phyloP scores from a whole-genome alignment of 495 filamentous ascomycete genomes.

The Beverwykella pulmonaria region DNA sequence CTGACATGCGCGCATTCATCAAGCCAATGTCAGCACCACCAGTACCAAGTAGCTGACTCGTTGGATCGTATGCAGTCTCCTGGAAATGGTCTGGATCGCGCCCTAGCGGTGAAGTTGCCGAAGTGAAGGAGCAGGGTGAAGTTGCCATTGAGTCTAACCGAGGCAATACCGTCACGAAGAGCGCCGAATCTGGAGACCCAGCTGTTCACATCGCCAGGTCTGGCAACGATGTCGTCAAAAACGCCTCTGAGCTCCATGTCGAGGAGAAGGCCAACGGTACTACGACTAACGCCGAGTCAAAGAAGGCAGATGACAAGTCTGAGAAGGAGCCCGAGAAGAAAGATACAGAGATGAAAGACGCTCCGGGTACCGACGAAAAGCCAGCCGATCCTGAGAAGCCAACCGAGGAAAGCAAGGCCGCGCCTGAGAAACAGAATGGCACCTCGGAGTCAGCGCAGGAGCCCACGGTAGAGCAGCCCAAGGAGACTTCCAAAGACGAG shows the following conservation, averaged over 20 bases:
- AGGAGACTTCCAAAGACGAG: conserved; percentile 43
- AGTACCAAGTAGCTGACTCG: background rate
- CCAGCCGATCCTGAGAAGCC: conserved; percentile 15
- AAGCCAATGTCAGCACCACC: background rate
- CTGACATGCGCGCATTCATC: background rate
- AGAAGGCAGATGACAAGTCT: conserved; percentile 33
- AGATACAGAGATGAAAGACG: conserved; percentile 37
- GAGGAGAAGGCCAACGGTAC: conserved; percentile 39
- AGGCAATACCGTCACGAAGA: conserved; percentile 65
- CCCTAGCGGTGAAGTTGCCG: conserved; percentile 59
- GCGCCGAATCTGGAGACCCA: conserved; percentile 59
- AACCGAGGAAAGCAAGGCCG: conserved; percentile 17
- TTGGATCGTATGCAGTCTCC: conserved; percentile 50
- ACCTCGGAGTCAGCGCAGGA: conserved; percentile 11
- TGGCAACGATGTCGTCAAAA: conserved; percentile 68
- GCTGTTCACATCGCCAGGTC: conserved; percentile 58
- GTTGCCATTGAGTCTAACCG: conserved; percentile 60
- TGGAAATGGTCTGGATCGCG: conserved; percentile 60
- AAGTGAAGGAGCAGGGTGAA: conserved; percentile 60
- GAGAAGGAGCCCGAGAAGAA: conserved; percentile 22
- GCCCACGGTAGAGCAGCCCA: conserved; percentile 41
- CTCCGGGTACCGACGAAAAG: conserved; percentile 27
- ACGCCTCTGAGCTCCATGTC: conserved; percentile 54
- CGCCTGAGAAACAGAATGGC: conserved; percentile 20
- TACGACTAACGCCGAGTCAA: conserved; percentile 38